Evolutionary conservation across 169 alveolate species (phyloP).

Genomic region (Theileria orientalis): DNA sequence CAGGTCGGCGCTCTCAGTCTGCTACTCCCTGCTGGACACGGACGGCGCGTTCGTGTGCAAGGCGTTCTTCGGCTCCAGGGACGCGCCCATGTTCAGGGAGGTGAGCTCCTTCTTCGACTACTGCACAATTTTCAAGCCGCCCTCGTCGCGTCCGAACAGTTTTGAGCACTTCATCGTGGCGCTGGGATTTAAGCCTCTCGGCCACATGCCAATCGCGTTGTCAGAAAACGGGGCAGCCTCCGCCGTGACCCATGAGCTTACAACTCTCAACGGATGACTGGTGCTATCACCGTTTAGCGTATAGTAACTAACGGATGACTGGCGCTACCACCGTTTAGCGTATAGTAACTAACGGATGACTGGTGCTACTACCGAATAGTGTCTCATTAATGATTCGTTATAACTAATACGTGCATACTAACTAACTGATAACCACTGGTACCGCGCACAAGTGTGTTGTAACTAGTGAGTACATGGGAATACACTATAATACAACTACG

Average conservation of each 20-base stretch:
- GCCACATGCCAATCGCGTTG: constrained; percentile 30
- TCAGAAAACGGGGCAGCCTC: too few relatives aligned
- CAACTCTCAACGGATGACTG: constrained; percentile 3
- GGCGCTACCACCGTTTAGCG: constrained; percentile 51
- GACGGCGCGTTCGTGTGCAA: constrained; percentile 96
- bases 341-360: constrained; percentile 14
- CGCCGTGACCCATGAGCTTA: constrained; percentile 2
- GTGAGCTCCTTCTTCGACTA: constrained; percentile 74
- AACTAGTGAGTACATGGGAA: too few relatives aligned
- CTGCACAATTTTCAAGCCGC: constrained; percentile 85
- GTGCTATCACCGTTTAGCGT: constrained; percentile 24
- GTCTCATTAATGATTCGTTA: too few relatives aligned
- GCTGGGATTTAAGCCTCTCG: constrained; percentile 69
- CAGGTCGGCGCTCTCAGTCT: constrained; percentile 89
- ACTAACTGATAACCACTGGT: too few relatives aligned
- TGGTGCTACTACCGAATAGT: too few relatives aligned
- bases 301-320: constrained; percentile 25
- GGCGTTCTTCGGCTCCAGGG: constrained; percentile 92
- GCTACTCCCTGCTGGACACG: constrained; percentile 82
- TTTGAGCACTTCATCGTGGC: constrained; percentile 86
- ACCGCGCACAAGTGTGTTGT: too few relatives aligned
- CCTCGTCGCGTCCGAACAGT: constrained; percentile 83
- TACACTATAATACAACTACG: too few relatives aligned
- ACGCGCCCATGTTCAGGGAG: constrained; percentile 76
- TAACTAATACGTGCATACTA: too few relatives aligned